Base-by-base conservation (phyloP, 2,329 filamentous ascomycete species). In the Erysiphe pulchra region DNA sequence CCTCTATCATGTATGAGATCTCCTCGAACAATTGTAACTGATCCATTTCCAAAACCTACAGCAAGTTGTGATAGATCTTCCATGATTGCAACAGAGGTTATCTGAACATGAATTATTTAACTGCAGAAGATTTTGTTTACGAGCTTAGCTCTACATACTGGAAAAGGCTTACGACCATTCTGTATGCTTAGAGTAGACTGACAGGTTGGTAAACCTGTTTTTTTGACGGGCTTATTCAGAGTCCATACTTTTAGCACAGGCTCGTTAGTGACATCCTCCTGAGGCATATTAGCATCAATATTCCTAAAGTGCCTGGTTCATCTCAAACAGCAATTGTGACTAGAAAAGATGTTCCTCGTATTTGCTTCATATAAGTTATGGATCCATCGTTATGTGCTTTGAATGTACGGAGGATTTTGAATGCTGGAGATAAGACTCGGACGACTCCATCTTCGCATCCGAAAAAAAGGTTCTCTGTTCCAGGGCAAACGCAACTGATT, bases 241-340 rank as follows among this genome's bases (percentile, higher is more conserved):
- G 84, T 87, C 90, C 90, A 98, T n/a, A 95, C 87, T 60, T 93
- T 95, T 49, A 98, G 63, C 17, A 87, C 71, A 0, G 90, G 87
- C 54, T 95, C 85, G 54, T 73, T 80, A 36, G 80, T 80, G 45
- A 94, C 66, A 56, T 95, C 86, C 62, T 98, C 90, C 62, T 79
- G 60, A 40, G 67, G 54, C 0, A 8, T 17, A 48, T 63, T 52
- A 64, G 24, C 57, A 47, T 16, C 16, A 18, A n/a, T 11, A 30
- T 14, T 24, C 39, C 12, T 4, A 9, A 16, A 13, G 1, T 32
- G 20, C 13, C 24, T 20, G 18, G 9, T 18, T 40, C 24, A 17
- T 17, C 36, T 58, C 65, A 46, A 59, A 75, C 71, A 48, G 80
- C 73, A 48, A 87, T 68, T 0, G 90, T 95, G 33, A 94, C 76